Conservation (phyloP, 345 rosid species). For the Chamaenerion angustifolium region DNA sequence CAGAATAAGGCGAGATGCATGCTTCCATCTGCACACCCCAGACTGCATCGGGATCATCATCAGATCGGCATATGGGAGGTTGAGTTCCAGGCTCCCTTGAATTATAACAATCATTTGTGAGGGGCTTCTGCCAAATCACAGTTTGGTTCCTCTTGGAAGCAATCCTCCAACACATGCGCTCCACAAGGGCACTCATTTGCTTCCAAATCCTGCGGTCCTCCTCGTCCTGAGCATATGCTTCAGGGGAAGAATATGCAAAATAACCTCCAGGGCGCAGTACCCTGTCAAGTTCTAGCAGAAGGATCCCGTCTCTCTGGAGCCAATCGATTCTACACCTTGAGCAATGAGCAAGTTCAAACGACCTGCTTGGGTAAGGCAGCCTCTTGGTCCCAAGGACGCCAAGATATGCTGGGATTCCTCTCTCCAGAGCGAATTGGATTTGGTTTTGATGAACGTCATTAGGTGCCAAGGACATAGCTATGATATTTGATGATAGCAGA, state of each 20-base stretch:
- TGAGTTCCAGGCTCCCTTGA: slow-evolving; percentile 67
- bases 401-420: slow-evolving; percentile 98
- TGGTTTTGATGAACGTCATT: slow-evolving; percentile 99
- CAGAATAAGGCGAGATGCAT: slow-evolving; percentile 81
- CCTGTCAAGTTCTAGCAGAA: slow-evolving; percentile 95
- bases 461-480: slow-evolving; percentile 89
- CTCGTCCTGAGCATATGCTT: slow-evolving; percentile 96
- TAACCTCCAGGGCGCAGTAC: slow-evolving; percentile 96
- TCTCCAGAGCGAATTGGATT: slow-evolving; percentile 94
- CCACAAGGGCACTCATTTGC: slow-evolving; percentile 87
- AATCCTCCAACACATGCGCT: slow-evolving; percentile 91
- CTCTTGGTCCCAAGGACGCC: slow-evolving; percentile 95
- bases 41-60: slow-evolving; percentile 83
- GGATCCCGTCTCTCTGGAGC: slow-evolving; percentile 97
- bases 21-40: slow-evolving; percentile 82
- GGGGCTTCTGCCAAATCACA: slow-evolving; percentile 91
- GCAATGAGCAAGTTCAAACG: slow-evolving; percentile 95
- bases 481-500: slow-evolving; percentile 71
- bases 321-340: slow-evolving; percentile 97
- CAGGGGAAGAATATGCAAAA: slow-evolving; percentile 97
- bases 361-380: slow-evolving; percentile 98
- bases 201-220: slow-evolving; percentile 90
- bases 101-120: slow-evolving; percentile 78
- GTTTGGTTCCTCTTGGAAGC: slow-evolving; percentile 91
- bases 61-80: slow-evolving; percentile 87